Evolutionary conservation across 176 grass and related monocot species (phyloP).

Genomic region (Avena sativa): DNA sequence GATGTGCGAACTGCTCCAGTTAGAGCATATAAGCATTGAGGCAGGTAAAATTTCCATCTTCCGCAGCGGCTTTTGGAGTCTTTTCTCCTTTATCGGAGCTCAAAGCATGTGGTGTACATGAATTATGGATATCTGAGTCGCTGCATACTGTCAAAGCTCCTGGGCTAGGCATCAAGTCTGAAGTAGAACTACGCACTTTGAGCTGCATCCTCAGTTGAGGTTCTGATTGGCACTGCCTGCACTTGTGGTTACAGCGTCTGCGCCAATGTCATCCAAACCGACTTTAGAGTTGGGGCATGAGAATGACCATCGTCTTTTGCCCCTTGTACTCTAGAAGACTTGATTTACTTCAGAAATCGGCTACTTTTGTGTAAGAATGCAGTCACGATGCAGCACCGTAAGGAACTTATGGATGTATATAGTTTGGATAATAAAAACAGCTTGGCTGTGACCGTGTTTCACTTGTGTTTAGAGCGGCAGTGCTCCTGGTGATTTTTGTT

Average conservation of each 20-base stretch:
- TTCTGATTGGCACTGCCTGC: background rate
- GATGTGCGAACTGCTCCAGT: slow-evolving; percentile 29
- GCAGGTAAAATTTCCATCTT: slow-evolving; percentile 21
- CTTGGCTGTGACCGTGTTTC: slow-evolving; percentile 30
- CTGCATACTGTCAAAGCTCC: background rate
- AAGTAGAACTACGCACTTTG: slow-evolving; percentile 11
- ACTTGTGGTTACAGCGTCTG: background rate
- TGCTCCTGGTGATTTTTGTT: background rate
- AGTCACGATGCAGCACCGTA: slow-evolving; percentile 21
- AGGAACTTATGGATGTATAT: slow-evolving; percentile 41
- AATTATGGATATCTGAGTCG: slow-evolving; percentile 24
- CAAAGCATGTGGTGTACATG: background rate
- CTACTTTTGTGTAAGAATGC: background rate
- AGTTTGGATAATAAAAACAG: slow-evolving; percentile 48
- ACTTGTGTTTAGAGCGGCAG: background rate
- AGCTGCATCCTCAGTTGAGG: slow-evolving; percentile 20
- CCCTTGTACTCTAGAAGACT: slow-evolving; percentile 1
- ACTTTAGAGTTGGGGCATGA: background rate
- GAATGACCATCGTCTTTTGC: slow-evolving; percentile 17
- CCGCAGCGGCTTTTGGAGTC: background rate
- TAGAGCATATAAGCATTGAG: slow-evolving; percentile 13
- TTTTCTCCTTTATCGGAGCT: background rate
- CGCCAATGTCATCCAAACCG: background rate
- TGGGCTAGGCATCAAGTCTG: background rate
- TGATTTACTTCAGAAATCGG: slow-evolving; percentile 12